phyloP scores from a whole-genome alignment of 164 flowering plant species.

The Akebia trifoliata region DNA sequence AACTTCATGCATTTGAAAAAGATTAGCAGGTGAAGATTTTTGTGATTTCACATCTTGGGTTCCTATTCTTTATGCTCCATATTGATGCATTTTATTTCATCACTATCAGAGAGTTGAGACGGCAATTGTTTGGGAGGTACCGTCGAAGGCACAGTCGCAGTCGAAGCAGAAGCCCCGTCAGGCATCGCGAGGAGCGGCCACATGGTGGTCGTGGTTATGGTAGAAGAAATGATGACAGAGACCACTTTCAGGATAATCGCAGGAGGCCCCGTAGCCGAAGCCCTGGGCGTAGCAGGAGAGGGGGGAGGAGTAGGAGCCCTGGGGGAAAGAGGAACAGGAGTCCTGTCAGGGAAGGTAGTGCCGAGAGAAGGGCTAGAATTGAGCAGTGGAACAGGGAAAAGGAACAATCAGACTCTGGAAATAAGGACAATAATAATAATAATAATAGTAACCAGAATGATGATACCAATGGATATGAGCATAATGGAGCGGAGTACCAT shows the following conservation, averaged over 20 bases:
- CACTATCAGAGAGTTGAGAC: slow-evolving; percentile 59
- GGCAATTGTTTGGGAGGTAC: slow-evolving; percentile 60
- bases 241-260: slow-evolving; percentile 35
- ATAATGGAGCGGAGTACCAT: slow-evolving; percentile 26
- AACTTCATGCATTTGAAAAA: slow-evolving; percentile 92
- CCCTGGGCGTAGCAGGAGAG: slow-evolving; percentile 53
- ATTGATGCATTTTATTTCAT: neutral
- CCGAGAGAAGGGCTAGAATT: slow-evolving; percentile 87
- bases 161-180: slow-evolving; percentile 61
- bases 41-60: neutral
- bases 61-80: neutral
- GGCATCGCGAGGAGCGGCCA: slow-evolving; percentile 62
- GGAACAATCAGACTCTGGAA: slow-evolving; percentile 43
- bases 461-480: slow-evolving; percentile 20
- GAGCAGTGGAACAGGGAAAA: slow-evolving; percentile 89
- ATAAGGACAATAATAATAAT: slow-evolving; percentile 16
- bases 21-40: slow-evolving; percentile 57
- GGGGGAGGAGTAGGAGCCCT: slow-evolving; percentile 68
- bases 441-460: slow-evolving; percentile 8
- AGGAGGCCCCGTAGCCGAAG: slow-evolving; percentile 61
- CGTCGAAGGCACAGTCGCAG: slow-evolving; percentile 51
- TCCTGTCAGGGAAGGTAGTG: slow-evolving; percentile 84
- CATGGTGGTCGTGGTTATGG: slow-evolving; percentile 45
- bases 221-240: slow-evolving; percentile 53
- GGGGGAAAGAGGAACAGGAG: slow-evolving; percentile 57